These are phyloP conservation scores for Clarireedia sp. DNA, from an alignment of 2,329 filamentous ascomycete species.

Conservation along the genomic window DNA sequence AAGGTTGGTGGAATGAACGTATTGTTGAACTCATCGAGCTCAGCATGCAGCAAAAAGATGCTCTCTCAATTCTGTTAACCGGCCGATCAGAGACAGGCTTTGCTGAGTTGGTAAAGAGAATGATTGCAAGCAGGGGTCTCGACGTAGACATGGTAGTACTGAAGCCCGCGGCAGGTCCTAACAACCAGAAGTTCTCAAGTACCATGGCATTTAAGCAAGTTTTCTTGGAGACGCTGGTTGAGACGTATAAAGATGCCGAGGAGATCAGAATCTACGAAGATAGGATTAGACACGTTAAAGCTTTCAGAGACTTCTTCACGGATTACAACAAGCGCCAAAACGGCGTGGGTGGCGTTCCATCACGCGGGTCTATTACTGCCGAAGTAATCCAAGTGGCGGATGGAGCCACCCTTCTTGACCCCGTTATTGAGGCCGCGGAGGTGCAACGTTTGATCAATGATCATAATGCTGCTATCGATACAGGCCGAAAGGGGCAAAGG, in stretches of 20 bases:
- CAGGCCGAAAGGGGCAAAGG: conserved; percentile 33
- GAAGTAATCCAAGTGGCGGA: conserved; percentile 86
- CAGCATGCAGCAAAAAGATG: conserved; percentile 76
- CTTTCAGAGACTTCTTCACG: conserved; percentile 77
- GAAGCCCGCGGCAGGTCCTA: conserved; percentile 77
- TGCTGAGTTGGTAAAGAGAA: conserved; percentile 70
- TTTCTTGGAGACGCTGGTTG: conserved; percentile 71
- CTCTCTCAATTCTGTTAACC: conserved; percentile 78
- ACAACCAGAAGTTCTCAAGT: conserved; percentile 66
- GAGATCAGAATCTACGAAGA: conserved; percentile 74
- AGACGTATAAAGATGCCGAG: conserved; percentile 76
- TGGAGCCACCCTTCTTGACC: conserved; percentile 63
- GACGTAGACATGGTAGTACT: conserved; percentile 83
- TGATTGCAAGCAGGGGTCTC: conserved; percentile 67
- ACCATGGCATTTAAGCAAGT: conserved; percentile 92
- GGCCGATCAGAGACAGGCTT: conserved; percentile 75
- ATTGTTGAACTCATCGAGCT: conserved; percentile 74
- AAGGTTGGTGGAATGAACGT: conserved; percentile 94
- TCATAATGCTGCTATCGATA: conserved; percentile 60
- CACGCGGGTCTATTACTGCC: conserved; percentile 58
- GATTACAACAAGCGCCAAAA: conserved; percentile 59
- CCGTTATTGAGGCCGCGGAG: conserved; percentile 70
- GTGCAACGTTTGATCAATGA: conserved; percentile 84
- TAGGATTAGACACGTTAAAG: conserved; percentile 60
- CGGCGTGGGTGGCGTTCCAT: conserved; percentile 40